These are phyloP conservation scores for Symmetrospora coprosmae DNA, from an alignment of 768 basidiomycete species.

Conservation along the genomic window DNA sequence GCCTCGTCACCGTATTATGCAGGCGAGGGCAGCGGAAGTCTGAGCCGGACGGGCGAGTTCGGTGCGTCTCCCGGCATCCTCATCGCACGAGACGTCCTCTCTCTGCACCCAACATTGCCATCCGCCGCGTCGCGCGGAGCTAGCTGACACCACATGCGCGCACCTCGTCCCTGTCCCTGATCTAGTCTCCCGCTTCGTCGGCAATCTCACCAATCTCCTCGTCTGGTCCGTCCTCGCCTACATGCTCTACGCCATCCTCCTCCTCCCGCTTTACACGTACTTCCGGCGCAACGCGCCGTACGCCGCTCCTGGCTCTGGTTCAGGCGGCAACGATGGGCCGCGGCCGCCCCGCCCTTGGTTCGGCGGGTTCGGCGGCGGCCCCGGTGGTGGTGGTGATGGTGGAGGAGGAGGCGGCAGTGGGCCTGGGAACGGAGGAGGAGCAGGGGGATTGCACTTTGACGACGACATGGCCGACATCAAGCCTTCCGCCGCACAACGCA, in stretches of 20 bases:
- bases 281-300: conserved; percentile 6
- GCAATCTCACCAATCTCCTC: conserved; percentile 16
- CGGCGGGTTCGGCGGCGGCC: conserved; percentile 7
- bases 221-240: not conserved
- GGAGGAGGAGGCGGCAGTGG: conserved; percentile 20
- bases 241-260: not conserved
- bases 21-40: too few species aligned
- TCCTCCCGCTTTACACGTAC: conserved; percentile 3
- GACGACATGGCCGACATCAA: not conserved
- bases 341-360: conserved; percentile 17
- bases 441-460: too few species aligned
- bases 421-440: not conserved
- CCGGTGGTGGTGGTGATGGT: not conserved
- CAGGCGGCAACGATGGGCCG: too few species aligned
- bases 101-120: too few species aligned
- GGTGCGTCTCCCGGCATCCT: too few species aligned
- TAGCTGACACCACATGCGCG: too few species aligned
- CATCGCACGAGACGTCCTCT: too few species aligned
- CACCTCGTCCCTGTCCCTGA: too few species aligned
- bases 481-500: not conserved
- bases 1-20: too few species aligned
- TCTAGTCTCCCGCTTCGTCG: not conserved
- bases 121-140: too few species aligned
- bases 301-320: not conserved
- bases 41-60: too few species aligned